Conservation (phyloP, 495 filamentous ascomycete species). For the Cenococcum geophilum region DNA sequence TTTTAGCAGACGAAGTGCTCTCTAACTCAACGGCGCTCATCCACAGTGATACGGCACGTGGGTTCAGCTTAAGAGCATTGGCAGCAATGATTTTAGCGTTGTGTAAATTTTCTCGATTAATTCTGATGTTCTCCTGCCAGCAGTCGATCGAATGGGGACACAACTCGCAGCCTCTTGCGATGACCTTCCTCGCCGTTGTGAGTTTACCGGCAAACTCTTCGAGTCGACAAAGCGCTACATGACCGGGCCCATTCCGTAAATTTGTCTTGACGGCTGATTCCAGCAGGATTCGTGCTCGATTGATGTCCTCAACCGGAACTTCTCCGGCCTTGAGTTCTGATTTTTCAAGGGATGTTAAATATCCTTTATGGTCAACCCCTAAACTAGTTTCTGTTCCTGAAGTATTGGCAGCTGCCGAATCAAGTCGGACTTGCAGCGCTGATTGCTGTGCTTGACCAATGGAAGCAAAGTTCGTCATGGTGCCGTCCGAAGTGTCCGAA, state of each 20-base stretch:
- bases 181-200: constrained; percentile 75
- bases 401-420: constrained; percentile 68
- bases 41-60: constrained; percentile 85
- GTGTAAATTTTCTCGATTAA: constrained; percentile 66
- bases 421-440: constrained; percentile 82
- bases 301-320: constrained; percentile 86
- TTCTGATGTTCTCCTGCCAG: constrained; percentile 90
- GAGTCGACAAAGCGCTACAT: constrained; percentile 88
- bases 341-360: constrained; percentile 81
- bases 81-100: constrained; percentile 97
- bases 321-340: constrained; percentile 71
- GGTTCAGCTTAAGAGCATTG: constrained; percentile 83
- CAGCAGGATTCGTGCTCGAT: constrained; percentile 84
- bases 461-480: constrained; percentile 96
- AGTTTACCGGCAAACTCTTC: constrained; percentile 90
- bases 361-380: constrained; percentile 92
- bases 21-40: constrained; percentile 92
- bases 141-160: constrained; percentile 92
- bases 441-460: constrained; percentile 94
- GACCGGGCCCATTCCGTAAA: constrained; percentile 88
- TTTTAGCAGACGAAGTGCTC: constrained; percentile 68
- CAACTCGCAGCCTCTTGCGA: constrained; percentile 76
- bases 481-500: constrained; percentile 55
- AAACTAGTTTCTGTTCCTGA: constrained; percentile 61
- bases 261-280: constrained; percentile 96